These are phyloP conservation scores for Xylaria acuta DNA, from an alignment of 495 filamentous ascomycete genomes.

Conservation along the genomic window DNA sequence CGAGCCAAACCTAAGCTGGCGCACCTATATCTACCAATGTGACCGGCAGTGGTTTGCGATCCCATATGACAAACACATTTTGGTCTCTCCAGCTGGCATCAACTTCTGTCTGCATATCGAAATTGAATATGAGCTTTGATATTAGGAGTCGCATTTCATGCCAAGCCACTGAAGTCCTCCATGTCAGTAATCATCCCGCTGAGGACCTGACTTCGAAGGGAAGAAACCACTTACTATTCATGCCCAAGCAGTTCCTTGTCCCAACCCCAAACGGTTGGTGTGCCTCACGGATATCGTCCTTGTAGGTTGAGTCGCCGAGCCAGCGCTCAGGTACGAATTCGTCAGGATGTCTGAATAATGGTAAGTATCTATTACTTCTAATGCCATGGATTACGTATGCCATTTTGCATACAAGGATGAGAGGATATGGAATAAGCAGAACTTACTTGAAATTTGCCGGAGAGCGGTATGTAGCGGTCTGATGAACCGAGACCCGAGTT, in stretches of 20 bases:
- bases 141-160: slow-evolving; percentile 49
- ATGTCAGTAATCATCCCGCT: slow-evolving; percentile 5
- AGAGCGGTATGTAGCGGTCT: slow-evolving; percentile 42
- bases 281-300: slow-evolving; percentile 43
- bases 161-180: slow-evolving; percentile 38
- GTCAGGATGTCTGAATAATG: slow-evolving; percentile 39
- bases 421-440: neutral
- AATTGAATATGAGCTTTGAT: slow-evolving; percentile 46
- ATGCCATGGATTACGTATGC: neutral
- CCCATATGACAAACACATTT: slow-evolving; percentile 35
- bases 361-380: slow-evolving; percentile 31
- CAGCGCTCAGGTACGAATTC: slow-evolving; percentile 52
- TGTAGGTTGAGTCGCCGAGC: slow-evolving; percentile 35
- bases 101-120: slow-evolving; percentile 48
- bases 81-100: slow-evolving; percentile 37
- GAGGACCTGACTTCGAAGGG: neutral
- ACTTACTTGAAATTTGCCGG: slow-evolving; percentile 46
- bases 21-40: slow-evolving; percentile 1
- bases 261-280: slow-evolving; percentile 42
- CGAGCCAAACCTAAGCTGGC: neutral
- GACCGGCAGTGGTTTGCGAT: slow-evolving; percentile 33
- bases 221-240: slow-evolving; percentile 28
- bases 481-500: slow-evolving; percentile 49
- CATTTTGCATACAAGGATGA: neutral
- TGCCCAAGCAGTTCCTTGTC: slow-evolving; percentile 39